Conservation (phyloP, 345 rosid species). For the Lumnitzera littorea region DNA sequence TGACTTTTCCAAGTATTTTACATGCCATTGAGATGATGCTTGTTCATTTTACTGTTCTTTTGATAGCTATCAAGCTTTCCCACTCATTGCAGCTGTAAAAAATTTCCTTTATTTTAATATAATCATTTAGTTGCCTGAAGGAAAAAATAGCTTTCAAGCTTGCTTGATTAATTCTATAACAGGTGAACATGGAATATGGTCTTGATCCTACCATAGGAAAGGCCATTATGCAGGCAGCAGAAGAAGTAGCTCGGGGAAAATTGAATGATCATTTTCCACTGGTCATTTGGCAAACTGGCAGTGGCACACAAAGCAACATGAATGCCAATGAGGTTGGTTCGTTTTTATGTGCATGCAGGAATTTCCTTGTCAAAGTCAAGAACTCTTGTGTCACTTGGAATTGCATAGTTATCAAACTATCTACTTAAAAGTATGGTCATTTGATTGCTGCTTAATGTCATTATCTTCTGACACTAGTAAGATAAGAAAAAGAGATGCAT, state of each 20-base stretch:
- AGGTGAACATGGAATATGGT: slow-evolving; percentile 94
- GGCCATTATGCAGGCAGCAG: slow-evolving; percentile 88
- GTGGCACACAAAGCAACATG: slow-evolving; percentile 99
- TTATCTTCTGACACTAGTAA: not conserved
- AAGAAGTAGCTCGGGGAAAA: slow-evolving; percentile 35
- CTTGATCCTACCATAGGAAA: slow-evolving; percentile 80
- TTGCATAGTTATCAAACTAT: not conserved
- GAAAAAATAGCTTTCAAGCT: too few species aligned
- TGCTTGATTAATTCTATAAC: not conserved
- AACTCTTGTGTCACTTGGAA: not conserved
- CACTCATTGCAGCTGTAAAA: not conserved
- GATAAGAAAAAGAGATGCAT: not conserved
- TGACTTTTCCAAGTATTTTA: too few species aligned
- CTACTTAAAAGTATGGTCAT: too few species aligned
- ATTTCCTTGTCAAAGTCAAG: too few species aligned
- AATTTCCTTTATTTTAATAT: not conserved
- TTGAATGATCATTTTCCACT: too few species aligned
- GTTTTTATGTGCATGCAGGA: not conserved
- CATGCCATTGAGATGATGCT: too few species aligned
- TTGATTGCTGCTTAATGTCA: too few species aligned
- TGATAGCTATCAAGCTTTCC: too few species aligned
- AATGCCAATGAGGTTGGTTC: slow-evolving; percentile 87
- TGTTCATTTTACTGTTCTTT: too few species aligned
- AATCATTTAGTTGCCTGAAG: too few species aligned
- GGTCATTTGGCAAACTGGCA: slow-evolving; percentile 51